phyloP scores from a whole-genome alignment of 2,329 filamentous ascomycete species.

The Herpotrichia juniperi region DNA sequence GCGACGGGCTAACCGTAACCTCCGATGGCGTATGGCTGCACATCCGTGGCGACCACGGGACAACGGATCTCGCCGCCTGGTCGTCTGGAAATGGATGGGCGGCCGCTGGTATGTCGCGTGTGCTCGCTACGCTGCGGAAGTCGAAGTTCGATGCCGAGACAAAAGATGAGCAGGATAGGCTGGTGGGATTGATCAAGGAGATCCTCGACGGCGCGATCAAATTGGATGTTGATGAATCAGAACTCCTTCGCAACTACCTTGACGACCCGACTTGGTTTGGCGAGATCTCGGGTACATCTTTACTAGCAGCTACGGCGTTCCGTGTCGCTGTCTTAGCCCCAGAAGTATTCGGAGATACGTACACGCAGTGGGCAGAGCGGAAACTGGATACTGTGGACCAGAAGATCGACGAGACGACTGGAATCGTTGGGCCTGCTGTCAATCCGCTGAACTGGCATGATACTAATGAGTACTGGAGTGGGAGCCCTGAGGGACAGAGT shows the following conservation, averaged over 20 bases:
- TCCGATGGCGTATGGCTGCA: slow-evolving; percentile 52
- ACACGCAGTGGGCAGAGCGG: slow-evolving; percentile 51
- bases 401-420: slow-evolving; percentile 43
- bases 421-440: slow-evolving; percentile 49
- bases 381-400: slow-evolving; percentile 47
- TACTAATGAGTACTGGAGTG: slow-evolving; percentile 25
- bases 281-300: slow-evolving; percentile 56
- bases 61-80: slow-evolving; percentile 49
- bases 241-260: slow-evolving; percentile 56
- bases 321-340: slow-evolving; percentile 53
- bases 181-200: slow-evolving; percentile 42
- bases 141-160: slow-evolving; percentile 24
- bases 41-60: slow-evolving; percentile 47
- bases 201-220: slow-evolving; percentile 46
- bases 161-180: slow-evolving; percentile 21
- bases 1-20: slow-evolving; percentile 42
- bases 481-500: slow-evolving; percentile 51
- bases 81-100: slow-evolving; percentile 58
- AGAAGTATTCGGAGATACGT: slow-evolving; percentile 39
- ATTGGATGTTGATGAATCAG: slow-evolving; percentile 41
- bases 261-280: slow-evolving; percentile 53
- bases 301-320: slow-evolving; percentile 53
- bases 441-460: slow-evolving; percentile 50
- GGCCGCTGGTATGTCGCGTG: slow-evolving; percentile 54
- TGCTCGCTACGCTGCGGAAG: slow-evolving; percentile 51